These are phyloP conservation scores for Thielaviopsis euricoi DNA, from an alignment of 2,329 filamentous ascomycete genomes.

Conservation along the genomic window DNA sequence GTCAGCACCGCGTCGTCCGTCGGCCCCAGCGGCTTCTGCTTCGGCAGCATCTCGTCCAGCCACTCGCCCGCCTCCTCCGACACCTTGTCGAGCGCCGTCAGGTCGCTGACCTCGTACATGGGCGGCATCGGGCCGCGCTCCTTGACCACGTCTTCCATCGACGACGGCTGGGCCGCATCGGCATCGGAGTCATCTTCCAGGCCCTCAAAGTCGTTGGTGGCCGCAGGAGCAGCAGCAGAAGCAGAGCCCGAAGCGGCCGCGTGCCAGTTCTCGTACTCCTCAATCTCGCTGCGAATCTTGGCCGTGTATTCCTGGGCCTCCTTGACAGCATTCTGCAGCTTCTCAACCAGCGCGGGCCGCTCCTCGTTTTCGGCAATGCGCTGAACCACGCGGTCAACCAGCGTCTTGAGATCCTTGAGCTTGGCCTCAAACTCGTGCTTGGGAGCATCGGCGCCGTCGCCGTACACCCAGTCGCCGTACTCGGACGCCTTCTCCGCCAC, in stretches of 20 bases:
- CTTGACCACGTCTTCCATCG: conserved; percentile 27
- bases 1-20: conserved; percentile 63
- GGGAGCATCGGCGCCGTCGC: conserved; percentile 60
- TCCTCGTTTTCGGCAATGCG: conserved; percentile 55
- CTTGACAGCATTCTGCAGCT: conserved; percentile 53
- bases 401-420: conserved; percentile 58
- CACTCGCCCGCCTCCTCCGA: conserved; percentile 50
- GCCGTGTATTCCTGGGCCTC: conserved; percentile 54
- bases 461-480: conserved; percentile 81
- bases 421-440: conserved; percentile 60
- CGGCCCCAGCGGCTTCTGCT: conserved; percentile 52
- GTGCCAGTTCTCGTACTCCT: conserved; percentile 46
- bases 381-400: conserved; percentile 62
- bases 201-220: conserved; percentile 47
- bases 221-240: conserved; percentile 23
- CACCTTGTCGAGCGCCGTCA: conserved; percentile 45
- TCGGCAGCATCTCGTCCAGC: conserved; percentile 54
- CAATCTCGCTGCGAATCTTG: conserved; percentile 53
- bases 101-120: conserved; percentile 57
- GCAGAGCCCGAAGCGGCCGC: conserved; percentile 33
- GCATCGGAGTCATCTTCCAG: conserved; percentile 66
- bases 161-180: conserved; percentile 20
- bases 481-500: conserved; percentile 52
- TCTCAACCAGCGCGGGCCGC: conserved; percentile 52
- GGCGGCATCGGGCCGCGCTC: conserved; percentile 41